These are phyloP conservation scores for Aspergillus neotritici DNA, from an alignment of 2,329 filamentous ascomycete genomes.

Conservation along the genomic window DNA sequence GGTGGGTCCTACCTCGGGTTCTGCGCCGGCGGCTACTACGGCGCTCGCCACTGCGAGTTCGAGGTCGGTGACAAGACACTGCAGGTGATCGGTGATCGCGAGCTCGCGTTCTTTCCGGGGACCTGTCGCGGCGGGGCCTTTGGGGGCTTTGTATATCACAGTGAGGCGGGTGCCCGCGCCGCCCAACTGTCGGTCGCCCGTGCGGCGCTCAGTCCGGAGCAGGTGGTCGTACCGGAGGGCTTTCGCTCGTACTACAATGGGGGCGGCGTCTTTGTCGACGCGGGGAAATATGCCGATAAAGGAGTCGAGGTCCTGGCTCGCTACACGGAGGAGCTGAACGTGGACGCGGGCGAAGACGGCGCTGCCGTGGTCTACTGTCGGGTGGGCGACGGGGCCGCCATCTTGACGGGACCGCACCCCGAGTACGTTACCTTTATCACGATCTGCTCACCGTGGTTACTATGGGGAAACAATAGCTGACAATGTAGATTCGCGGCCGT, in stretches of 20 bases:
- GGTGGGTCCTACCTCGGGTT: slow-evolving; percentile 86
- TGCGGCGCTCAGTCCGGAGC: slow-evolving; percentile 49
- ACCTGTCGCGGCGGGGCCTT: slow-evolving; percentile 82
- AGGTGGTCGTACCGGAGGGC: slow-evolving; percentile 47
- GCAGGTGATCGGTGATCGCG: slow-evolving; percentile 78
- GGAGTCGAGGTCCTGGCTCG: slow-evolving; percentile 77
- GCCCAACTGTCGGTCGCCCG: slow-evolving; percentile 61
- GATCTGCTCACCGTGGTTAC: slow-evolving; percentile 5
- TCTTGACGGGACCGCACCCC: slow-evolving; percentile 85
- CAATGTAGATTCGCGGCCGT: slow-evolving; percentile 66
- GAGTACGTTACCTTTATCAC: slow-evolving; percentile 58
- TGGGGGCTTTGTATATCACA: slow-evolving; percentile 81
- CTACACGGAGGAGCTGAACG: slow-evolving; percentile 67
- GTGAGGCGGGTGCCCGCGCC: slow-evolving; percentile 75
- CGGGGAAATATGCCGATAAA: slow-evolving; percentile 53
- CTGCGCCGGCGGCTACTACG: slow-evolving; percentile 94
- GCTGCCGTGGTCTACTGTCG: slow-evolving; percentile 81
- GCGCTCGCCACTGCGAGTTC: slow-evolving; percentile 75
- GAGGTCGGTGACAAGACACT: slow-evolving; percentile 75
- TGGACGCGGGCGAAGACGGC: slow-evolving; percentile 66
- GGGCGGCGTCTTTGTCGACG: slow-evolving; percentile 86
- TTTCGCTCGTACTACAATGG: slow-evolving; percentile 89
- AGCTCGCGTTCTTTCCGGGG: slow-evolving; percentile 84
- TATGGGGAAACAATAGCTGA: slow-evolving; percentile 10
- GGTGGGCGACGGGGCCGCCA: slow-evolving; percentile 69